These are phyloP conservation scores for Pythium myriotylum DNA, from an alignment of 352 stramenopile genomes.

Conservation along the genomic window DNA sequence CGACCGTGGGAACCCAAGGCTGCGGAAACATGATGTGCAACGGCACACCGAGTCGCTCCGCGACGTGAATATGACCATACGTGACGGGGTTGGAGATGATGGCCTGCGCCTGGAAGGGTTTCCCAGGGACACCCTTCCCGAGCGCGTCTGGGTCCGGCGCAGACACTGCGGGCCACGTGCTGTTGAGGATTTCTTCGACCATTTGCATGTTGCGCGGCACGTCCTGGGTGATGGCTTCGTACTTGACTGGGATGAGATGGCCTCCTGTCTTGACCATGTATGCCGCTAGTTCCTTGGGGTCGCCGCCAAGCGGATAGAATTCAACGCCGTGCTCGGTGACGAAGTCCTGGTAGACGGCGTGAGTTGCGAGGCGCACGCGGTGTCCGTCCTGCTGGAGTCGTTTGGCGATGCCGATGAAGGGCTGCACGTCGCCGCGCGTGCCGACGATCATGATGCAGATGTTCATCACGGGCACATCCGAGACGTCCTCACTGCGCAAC, in stretches of 20 bases:
- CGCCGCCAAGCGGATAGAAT: conserved; percentile 62
- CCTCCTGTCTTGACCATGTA: conserved; percentile 93
- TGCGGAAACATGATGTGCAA: conserved; percentile 95
- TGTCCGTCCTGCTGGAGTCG: conserved; percentile 85
- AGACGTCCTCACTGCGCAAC: too few species aligned
- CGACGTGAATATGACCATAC: conserved; percentile 93
- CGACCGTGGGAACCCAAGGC: conserved; percentile 85
- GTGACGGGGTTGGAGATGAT: conserved; percentile 95
- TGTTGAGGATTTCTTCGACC: conserved; percentile 88
- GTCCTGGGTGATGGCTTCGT: conserved; percentile 23
- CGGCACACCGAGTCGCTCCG: conserved; percentile 89
- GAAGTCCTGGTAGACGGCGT: conserved; percentile 86
- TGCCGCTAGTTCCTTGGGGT: conserved; percentile 71
- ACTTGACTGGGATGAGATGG: conserved; percentile 66
- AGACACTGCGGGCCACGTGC: conserved; percentile 71
- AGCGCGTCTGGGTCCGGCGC: conserved; percentile 72
- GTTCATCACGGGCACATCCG: conserved; percentile 52
- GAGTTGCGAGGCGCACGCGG: conserved; percentile 90
- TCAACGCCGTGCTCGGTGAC: conserved; percentile 75
- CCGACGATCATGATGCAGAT: conserved; percentile 93
- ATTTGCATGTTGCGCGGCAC: conserved; percentile 89
- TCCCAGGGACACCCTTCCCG: conserved; percentile 39
- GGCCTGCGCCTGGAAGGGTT: conserved; percentile 84
- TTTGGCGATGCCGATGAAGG: conserved; percentile 87
- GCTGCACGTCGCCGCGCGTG: conserved; percentile 86